These are phyloP conservation scores for Pestalotiopsis fici DNA, from an alignment of 2,329 filamentous ascomycete genomes.

Conservation along the genomic window DNA sequence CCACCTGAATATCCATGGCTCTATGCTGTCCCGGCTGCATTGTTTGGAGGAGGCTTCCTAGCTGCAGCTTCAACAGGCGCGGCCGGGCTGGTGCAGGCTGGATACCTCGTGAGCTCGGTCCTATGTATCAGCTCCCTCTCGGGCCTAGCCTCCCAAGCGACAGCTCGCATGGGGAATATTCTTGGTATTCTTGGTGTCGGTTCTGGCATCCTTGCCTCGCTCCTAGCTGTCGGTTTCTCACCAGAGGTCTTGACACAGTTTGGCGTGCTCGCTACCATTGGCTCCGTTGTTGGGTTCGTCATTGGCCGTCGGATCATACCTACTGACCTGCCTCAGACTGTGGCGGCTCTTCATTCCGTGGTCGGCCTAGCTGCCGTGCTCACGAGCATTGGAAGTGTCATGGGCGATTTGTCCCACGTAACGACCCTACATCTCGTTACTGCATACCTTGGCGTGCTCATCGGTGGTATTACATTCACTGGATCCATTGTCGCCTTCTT, in stretches of 20 bases:
- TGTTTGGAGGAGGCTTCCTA: conserved; percentile 82
- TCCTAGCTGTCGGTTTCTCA: conserved; percentile 79
- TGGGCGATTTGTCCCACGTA: conserved; percentile 70
- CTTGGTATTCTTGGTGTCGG: conserved; percentile 84
- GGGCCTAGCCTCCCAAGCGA: conserved; percentile 78
- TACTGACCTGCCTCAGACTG: conserved; percentile 85
- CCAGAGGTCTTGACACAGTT: conserved; percentile 80
- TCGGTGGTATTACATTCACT: conserved; percentile 87
- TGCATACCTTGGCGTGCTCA: conserved; percentile 83
- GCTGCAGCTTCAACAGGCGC: conserved; percentile 80
- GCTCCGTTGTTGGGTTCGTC: conserved; percentile 66
- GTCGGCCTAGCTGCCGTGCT: conserved; percentile 87
- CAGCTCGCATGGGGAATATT: conserved; percentile 82
- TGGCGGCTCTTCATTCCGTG: conserved; percentile 86
- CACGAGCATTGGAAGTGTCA: conserved; percentile 84
- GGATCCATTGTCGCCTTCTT: conserved; percentile 88
- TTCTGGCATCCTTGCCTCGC: conserved; percentile 79
- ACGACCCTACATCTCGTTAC: conserved; percentile 82
- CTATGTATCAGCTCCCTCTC: conserved; percentile 85
- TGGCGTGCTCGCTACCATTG: conserved; percentile 71
- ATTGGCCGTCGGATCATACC: conserved; percentile 88
- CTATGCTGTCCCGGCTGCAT: conserved; percentile 73
- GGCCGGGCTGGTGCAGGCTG: conserved; percentile 82
- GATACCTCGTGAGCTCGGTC: conserved; percentile 82
- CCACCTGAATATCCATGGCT: conserved; percentile 88